Evolutionary conservation across 2,329 filamentous ascomycete genomes (phyloP).

Genomic region (Pseudogymnoascus sp.): DNA sequence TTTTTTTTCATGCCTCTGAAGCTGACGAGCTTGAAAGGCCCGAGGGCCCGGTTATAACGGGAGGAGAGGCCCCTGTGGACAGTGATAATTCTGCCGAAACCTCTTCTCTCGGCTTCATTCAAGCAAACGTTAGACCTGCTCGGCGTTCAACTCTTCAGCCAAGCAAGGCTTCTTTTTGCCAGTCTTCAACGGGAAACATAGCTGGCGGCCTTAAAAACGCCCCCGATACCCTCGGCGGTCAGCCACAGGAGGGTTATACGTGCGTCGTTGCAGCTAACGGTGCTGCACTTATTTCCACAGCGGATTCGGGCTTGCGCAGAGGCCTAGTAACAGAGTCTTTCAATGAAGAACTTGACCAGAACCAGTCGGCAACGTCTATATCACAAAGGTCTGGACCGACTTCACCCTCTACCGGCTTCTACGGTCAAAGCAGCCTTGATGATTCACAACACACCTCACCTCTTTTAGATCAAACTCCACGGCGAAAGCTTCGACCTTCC

Average conservation of each 20-base stretch:
- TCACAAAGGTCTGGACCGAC: not conserved
- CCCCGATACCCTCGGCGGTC: no score
- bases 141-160: not conserved
- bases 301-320: not conserved
- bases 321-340: not conserved
- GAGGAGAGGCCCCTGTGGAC: not conserved
- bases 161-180: not conserved
- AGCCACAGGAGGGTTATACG: not conserved
- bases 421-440: not conserved
- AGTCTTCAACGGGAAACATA: not conserved
- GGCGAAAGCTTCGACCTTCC: not conserved
- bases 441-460: not conserved
- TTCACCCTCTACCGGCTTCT: not conserved
- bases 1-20: not conserved
- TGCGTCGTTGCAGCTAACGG: not conserved
- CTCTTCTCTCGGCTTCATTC: not conserved
- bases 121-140: not conserved
- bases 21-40: not conserved
- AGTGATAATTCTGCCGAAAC: not conserved
- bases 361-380: not conserved
- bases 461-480: not conserved
- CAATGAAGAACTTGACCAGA: not conserved
- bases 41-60: not conserved
- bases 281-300: not conserved
- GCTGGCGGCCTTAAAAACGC: not conserved